Percentiles rank a stretch among this genome's conserved stretches.
These are phyloP conservation scores for Phytophthora chlamydospora DNA, from an alignment of 352 stramenopile species.

Conservation along the genomic window DNA sequence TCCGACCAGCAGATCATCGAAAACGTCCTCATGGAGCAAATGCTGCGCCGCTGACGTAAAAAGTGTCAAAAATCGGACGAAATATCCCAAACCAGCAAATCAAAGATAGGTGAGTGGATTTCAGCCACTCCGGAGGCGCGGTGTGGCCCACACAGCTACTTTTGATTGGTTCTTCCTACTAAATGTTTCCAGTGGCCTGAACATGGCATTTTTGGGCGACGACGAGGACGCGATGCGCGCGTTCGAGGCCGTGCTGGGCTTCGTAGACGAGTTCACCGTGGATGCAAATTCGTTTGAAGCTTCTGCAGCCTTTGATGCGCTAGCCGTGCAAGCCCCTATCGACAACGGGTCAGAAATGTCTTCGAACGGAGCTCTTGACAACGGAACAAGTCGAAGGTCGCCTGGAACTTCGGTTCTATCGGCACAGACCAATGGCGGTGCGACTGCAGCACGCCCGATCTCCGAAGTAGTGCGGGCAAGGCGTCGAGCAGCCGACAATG, in stretches of 20 bases:
- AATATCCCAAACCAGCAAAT: too few species aligned
- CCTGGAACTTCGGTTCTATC: background rate
- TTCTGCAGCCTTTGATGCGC: background rate
- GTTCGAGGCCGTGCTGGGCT: slow-evolving; percentile 33
- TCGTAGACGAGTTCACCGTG: slow-evolving; percentile 25
- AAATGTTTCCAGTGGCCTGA: background rate
- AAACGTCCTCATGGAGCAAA: slow-evolving; percentile 50
- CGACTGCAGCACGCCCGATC: background rate
- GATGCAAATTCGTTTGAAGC: slow-evolving; percentile 1
- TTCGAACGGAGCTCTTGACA: slow-evolving; percentile 1
- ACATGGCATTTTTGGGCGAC: slow-evolving; percentile 21
- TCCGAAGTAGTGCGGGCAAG: slow-evolving; percentile 17
- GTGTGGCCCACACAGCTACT: too few species aligned
- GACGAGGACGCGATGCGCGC: slow-evolving; percentile 29
- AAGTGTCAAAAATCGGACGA: too few species aligned
- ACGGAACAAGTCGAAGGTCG: background rate
- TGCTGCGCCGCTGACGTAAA: slow-evolving; percentile 18
- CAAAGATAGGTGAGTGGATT: too few species aligned
- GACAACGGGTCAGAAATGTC: slow-evolving; percentile 14
- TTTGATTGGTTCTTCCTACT: too few species aligned
- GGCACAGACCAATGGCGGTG: background rate
- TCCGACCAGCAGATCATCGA: slow-evolving; percentile 55
- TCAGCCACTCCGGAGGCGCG: too few species aligned
- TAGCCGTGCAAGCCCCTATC: background rate
- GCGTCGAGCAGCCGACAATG: slow-evolving; percentile 24